phyloP scores from a whole-genome alignment of 78 protist genomes.

The Anaeramoeba flamelloides region DNA sequence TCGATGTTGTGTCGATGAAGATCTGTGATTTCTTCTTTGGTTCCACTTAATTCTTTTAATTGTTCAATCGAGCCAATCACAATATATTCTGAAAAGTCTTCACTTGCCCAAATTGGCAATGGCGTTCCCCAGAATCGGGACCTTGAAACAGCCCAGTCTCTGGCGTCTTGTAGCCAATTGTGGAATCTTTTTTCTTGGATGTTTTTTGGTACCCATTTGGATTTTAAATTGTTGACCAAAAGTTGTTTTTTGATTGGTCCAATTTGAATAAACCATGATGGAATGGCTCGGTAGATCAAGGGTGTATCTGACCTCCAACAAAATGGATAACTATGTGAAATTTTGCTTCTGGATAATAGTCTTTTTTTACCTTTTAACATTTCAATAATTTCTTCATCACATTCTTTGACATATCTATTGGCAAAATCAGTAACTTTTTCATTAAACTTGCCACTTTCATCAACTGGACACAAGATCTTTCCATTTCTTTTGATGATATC shows the following conservation, averaged over 20 bases:
- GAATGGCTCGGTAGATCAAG: slow-evolving; percentile 82
- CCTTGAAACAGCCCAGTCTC: slow-evolving; percentile 82
- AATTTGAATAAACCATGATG: slow-evolving; percentile 86
- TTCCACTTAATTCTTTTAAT: slow-evolving; percentile 62
- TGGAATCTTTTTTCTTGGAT: slow-evolving; percentile 78
- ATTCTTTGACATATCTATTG: slow-evolving; percentile 84
- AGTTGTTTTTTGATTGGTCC: slow-evolving; percentile 42
- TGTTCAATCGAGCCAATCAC: slow-evolving; percentile 69
- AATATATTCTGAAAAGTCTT: slow-evolving; percentile 61
- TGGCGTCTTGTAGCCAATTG: slow-evolving; percentile 85
- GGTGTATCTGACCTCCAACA: slow-evolving; percentile 99
- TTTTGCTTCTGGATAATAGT: slow-evolving; percentile 31
- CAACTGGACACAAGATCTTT: slow-evolving; percentile 79
- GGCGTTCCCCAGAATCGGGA: slow-evolving; percentile 99
- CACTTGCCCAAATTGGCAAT: slow-evolving; percentile 89
- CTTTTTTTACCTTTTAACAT: slow-evolving; percentile 45
- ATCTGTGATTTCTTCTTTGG: slow-evolving; percentile 28
- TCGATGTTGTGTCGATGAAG: slow-evolving; percentile 71
- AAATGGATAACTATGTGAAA: slow-evolving; percentile 88
- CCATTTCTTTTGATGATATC: slow-evolving; percentile 59
- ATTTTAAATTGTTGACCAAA: slow-evolving; percentile 52
- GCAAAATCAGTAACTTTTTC: slow-evolving; percentile 68
- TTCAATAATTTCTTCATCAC: slow-evolving; percentile 59
- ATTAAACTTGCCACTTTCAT: slow-evolving; percentile 84
- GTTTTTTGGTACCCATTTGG: slow-evolving; percentile 51